Conservation (phyloP, 352 stramenopile genomes). For the Elongisporangium prolatum region DNA sequence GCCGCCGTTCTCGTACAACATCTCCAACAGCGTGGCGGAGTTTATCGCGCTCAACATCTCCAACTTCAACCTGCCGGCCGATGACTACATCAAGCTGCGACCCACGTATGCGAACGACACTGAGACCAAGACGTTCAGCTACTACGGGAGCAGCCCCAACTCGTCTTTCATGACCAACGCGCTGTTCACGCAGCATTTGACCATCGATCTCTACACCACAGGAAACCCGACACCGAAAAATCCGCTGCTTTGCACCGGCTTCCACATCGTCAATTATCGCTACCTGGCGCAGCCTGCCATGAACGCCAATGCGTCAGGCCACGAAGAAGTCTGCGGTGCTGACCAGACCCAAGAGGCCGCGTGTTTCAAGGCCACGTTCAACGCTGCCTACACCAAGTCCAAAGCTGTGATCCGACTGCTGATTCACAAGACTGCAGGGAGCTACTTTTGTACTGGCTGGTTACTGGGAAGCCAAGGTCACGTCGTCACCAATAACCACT, state of each 20-base stretch:
- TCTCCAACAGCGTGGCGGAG: conserved; percentile 40
- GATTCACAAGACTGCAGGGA: conserved; percentile 50
- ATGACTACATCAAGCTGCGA: conserved; percentile 50
- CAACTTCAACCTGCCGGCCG: conserved; percentile 50
- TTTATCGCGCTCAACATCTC: conserved; percentile 68
- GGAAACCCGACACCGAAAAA: conserved; percentile 10
- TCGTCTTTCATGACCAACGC: conserved; percentile 32
- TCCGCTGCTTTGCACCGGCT: conserved; percentile 31
- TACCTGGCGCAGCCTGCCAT: conserved; percentile 27
- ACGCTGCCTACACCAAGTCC: conserved; percentile 14
- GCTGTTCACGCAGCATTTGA: conserved; percentile 30
- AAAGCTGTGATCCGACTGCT: conserved; percentile 49
- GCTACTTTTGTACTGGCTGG: conserved; percentile 73
- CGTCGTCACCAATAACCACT: conserved; percentile 80
- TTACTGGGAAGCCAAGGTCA: conserved; percentile 70
- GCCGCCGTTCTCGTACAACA: conserved; percentile 26
- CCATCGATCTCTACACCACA: neutral
- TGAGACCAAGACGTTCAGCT: conserved; percentile 25
- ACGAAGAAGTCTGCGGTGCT: conserved; percentile 49
- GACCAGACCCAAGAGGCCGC: conserved; percentile 61
- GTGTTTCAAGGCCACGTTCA: conserved; percentile 29
- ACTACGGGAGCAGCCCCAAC: conserved; percentile 24
- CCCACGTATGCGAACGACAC: conserved; percentile 19
- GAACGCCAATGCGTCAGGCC: conserved; percentile 11
- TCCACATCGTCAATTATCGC: conserved; percentile 46